phyloP scores from a whole-genome alignment of 179 eudicot genomes.

The Heliamphora ciliata region DNA sequence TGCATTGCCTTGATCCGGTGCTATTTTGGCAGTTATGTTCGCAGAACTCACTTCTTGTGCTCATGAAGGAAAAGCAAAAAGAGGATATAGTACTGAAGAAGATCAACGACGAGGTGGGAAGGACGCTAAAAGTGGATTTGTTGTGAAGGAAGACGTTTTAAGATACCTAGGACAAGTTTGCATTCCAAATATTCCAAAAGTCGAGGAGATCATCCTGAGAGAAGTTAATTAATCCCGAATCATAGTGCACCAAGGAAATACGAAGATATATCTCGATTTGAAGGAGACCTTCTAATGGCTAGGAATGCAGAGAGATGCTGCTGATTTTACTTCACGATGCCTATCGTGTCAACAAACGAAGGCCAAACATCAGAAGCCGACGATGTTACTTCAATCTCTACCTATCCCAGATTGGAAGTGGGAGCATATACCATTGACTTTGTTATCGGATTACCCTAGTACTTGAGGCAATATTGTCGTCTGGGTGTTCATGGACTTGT shows the following conservation, averaged over 20 bases:
- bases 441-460: too few relatives aligned
- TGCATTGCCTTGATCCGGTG: too few relatives aligned
- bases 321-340: background rate
- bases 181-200: background rate
- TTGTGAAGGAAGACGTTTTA: background rate
- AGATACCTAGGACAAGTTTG: background rate
- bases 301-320: slow-evolving; percentile 9
- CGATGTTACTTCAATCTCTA: too few relatives aligned
- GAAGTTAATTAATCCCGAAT: background rate
- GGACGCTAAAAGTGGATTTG: background rate
- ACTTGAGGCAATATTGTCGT: too few relatives aligned
- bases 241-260: background rate
- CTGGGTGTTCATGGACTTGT: too few relatives aligned
- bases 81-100: background rate
- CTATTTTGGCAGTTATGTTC: background rate
- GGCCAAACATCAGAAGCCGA: too few relatives aligned
- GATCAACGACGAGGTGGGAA: background rate
- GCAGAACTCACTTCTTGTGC: background rate
- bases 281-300: background rate
- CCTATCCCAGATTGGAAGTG: too few relatives aligned
- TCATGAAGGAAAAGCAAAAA: background rate
- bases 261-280: slow-evolving; percentile 2
- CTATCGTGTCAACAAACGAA: background rate
- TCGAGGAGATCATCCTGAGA: background rate
- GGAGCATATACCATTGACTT: too few relatives aligned